Evolutionary conservation across 805 yeast genomes (phyloP).

Genomic region (Sugiyamaella valdiviana): DNA sequence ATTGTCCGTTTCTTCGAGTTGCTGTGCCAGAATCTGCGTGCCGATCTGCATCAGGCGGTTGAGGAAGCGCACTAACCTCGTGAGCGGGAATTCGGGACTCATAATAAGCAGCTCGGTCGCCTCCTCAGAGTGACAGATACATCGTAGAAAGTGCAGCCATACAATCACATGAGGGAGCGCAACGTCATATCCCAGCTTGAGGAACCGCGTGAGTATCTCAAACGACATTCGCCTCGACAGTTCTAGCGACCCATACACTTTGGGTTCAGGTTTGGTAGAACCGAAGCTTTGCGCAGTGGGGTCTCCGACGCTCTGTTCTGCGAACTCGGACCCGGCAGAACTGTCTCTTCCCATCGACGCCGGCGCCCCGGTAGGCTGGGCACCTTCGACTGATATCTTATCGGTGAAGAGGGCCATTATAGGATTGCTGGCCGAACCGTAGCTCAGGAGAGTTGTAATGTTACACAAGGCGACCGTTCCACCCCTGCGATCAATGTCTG

Average conservation of each 20-base stretch:
- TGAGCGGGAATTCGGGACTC: constrained; percentile 11
- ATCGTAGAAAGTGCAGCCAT: constrained; percentile 62
- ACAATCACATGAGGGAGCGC: constrained; percentile 69
- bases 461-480: constrained; percentile 20
- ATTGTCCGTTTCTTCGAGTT: neutral
- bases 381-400: neutral
- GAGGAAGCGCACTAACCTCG: constrained; percentile 9
- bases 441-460: constrained; percentile 18
- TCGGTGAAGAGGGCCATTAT: constrained; percentile 6
- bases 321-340: neutral
- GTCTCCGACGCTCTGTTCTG: neutral
- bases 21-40: neutral
- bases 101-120: constrained; percentile 3
- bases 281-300: neutral
- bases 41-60: constrained; percentile 5
- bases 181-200: constrained; percentile 22
- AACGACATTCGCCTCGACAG: constrained; percentile 6
- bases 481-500: constrained; percentile 12
- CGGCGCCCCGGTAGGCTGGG: neutral
- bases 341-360: constrained; percentile 1
- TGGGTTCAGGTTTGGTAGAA: neutral
- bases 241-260: neutral
- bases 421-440: constrained; percentile 12
- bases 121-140: constrained; percentile 34
- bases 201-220: constrained; percentile 10